These are phyloP conservation scores for Hippophae gyantsensis DNA, from an alignment of 306 rosid genomes.

Conservation along the genomic window DNA sequence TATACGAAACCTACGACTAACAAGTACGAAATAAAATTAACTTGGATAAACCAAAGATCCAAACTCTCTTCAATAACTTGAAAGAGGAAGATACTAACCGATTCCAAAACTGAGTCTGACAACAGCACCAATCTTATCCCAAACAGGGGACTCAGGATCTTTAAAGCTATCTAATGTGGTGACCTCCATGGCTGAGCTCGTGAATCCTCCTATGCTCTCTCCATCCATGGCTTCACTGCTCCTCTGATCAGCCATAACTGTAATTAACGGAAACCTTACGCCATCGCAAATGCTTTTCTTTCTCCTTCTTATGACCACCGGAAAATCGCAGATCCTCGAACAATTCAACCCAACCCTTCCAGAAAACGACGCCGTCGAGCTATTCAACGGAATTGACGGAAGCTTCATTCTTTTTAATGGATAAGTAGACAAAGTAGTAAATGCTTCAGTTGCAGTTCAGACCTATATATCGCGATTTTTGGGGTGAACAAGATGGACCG, in stretches of 20 bases:
- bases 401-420: constrained; percentile 16
- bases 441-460: not conserved
- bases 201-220: constrained; percentile 38
- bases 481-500: not conserved
- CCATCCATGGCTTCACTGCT: constrained; percentile 44
- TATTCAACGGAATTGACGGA: constrained; percentile 23
- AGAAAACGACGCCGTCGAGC: constrained; percentile 42
- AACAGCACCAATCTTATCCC: constrained; percentile 92
- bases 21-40: not conserved
- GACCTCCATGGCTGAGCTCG: constrained; percentile 69
- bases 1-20: not conserved
- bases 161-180: constrained; percentile 54
- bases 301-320: constrained; percentile 29
- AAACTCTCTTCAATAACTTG: not conserved
- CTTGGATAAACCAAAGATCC: not conserved
- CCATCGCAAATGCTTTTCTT: constrained; percentile 12
- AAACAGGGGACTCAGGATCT: constrained; percentile 75
- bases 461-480: constrained; percentile 6
- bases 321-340: constrained; percentile 37
- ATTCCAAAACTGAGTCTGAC: constrained; percentile 88
- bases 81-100: constrained; percentile 32
- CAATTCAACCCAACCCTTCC: constrained; percentile 20
- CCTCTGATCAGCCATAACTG: constrained; percentile 51
- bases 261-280: constrained; percentile 19
- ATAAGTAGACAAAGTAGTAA: not conserved